Base-by-base conservation (phyloP, 2,329 filamentous ascomycete species). In the Didymella exigua region DNA sequence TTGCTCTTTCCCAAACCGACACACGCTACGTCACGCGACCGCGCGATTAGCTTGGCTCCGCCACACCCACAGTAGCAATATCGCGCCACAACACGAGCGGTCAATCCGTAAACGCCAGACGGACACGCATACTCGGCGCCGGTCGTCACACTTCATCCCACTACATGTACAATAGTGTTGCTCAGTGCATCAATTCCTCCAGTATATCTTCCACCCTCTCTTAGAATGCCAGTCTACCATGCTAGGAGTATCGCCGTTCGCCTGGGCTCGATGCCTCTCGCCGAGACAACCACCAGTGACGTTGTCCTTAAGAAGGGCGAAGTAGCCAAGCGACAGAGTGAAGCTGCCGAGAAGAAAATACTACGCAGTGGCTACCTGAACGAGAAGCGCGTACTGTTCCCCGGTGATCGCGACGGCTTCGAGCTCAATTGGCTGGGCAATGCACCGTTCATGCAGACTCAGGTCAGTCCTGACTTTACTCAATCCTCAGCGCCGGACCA, bases 371-470 rank as follows among this genome's bases (percentile, higher is more conserved):
- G 52, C 11, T 43, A 62, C 1, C 53, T 76, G 13, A 21, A 40
- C 1, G 72, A 76, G 40, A 50, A 65, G 29, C 54, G 45, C 6
- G 63, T 75, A 9, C 47, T 50, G 3, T 66, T 74, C 37, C 62
- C 61, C 1, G 67, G 63, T n/a, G 68, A 73, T 26, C 49, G 58
- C 2, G 50, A 51, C 4, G 54, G 48, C 24, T 63, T 65, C 10
- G 55, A 51, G n/a, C 46, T 74, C 40, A 67, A 69, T 48, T 75
- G 65, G 66, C 57, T 75, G 6, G 63, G 61, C 3, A 45, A 61
- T 10, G 66, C 64, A 40, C 72, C 71, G 7, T 75, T 74, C 45
- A 60, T 72, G 57, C 71, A 75, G 41, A 66, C 65, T 0, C 63
- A 68, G n/a, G 65, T 58, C 3, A 54, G 60, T 16, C 21, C 13